Conservation (phyloP, 2,329 filamentous ascomycete genomes). For the Fusarium sp. region DNA sequence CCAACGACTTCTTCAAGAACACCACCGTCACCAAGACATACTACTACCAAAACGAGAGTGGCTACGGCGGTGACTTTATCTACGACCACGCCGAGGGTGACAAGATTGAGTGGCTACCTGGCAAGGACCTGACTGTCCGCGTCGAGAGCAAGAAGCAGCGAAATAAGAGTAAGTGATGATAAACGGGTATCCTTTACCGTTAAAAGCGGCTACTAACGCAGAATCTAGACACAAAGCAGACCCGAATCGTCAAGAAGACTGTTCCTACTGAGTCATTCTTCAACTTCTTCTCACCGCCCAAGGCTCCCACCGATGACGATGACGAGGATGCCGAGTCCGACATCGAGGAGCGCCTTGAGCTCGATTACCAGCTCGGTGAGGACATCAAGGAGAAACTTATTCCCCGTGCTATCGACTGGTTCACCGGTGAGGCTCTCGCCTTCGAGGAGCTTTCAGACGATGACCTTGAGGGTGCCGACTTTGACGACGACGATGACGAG, state of each 20-base stretch:
- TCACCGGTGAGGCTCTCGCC: conserved; percentile 96
- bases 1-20: conserved; percentile 98
- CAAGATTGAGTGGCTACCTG: conserved; percentile 96
- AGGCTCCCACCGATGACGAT: conserved; percentile 78
- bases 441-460: conserved; percentile 92
- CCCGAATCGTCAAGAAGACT: conserved; percentile 98
- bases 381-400: conserved; percentile 99
- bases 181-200: not conserved
- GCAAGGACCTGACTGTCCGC: conserved; percentile 92
- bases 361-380: conserved; percentile 98
- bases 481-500: conserved; percentile 92
- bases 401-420: conserved; percentile 98
- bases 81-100: conserved; percentile 99
- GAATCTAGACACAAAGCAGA: conserved; percentile 92
- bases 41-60: conserved; percentile 98
- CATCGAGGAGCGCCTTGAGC: conserved; percentile 96
- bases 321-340: conserved; percentile 86
- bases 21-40: conserved; percentile 98
- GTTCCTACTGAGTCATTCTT: conserved; percentile 98
- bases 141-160: conserved; percentile 99
- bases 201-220: conserved; percentile 22
- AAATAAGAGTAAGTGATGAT: conserved; percentile 85
- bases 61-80: conserved; percentile 98
- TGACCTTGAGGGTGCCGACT: conserved; percentile 84
- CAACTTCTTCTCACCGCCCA: conserved; percentile 98